Conservation (phyloP, 176 grass and related monocot genomes). For the Typha latifolia region DNA sequence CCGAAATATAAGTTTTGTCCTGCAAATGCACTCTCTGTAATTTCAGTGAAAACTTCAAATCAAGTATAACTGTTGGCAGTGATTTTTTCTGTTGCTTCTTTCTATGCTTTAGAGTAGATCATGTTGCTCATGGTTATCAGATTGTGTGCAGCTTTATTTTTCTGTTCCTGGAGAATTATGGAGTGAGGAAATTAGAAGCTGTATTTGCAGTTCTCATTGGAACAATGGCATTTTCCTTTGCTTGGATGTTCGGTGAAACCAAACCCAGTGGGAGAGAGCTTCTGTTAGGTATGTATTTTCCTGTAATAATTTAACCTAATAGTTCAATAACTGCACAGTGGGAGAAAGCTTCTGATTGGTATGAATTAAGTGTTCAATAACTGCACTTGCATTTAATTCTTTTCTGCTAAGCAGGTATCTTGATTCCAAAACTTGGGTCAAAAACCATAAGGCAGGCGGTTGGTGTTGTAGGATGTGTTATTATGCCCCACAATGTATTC, state of each 20-base stretch:
- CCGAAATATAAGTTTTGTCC: too few species aligned
- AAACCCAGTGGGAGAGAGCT: constrained; percentile 55
- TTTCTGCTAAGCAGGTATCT: constrained; percentile 41
- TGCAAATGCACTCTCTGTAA: too few species aligned
- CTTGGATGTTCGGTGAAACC: constrained; percentile 88
- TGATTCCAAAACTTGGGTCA: constrained; percentile 87
- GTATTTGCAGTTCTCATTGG: constrained; percentile 87
- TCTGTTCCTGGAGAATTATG: constrained; percentile 93
- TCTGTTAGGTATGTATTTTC: too few species aligned
- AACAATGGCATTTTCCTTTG: constrained; percentile 84
- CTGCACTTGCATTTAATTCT: background rate
- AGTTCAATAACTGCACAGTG: too few species aligned
- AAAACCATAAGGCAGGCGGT: constrained; percentile 93
- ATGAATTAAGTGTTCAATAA: too few species aligned
- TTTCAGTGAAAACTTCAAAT: too few species aligned
- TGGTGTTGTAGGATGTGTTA: constrained; percentile 96
- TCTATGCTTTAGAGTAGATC: constrained; percentile 4
- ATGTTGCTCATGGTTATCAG: constrained; percentile 10
- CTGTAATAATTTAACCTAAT: background rate
- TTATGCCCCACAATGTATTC: constrained; percentile 98
- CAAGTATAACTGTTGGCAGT: background rate
- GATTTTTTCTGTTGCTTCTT: background rate
- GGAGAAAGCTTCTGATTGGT: too few species aligned
- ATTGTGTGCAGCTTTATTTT: constrained; percentile 76
- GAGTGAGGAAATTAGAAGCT: constrained; percentile 89